Percentiles rank a stretch among this genome's conserved stretches.
Evolutionary conservation across 768 basidiomycete species (phyloP).

Genomic region (Termitomyces sp.): DNA sequence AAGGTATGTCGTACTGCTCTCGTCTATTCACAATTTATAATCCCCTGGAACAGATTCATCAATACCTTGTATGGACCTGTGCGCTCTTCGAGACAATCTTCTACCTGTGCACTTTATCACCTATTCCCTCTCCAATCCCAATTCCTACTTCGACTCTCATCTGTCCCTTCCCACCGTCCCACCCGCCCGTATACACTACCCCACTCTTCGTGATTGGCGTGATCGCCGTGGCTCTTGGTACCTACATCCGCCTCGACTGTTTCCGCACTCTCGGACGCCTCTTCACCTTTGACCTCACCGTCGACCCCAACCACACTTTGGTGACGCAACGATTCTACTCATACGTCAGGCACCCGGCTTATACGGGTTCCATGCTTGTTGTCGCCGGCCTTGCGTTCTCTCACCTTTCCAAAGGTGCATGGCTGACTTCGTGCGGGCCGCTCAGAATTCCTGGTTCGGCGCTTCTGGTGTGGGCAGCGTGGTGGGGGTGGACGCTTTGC

Average conservation of each 20-base stretch:
- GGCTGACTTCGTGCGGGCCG: constrained; percentile 35
- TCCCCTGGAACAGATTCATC: constrained; percentile 14
- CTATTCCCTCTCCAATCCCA: constrained; percentile 25
- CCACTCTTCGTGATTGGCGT: constrained; percentile 36
- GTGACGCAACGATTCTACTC: constrained; percentile 43
- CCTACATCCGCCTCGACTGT: constrained; percentile 42
- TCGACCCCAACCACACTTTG: constrained; percentile 41
- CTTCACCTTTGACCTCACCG: constrained; percentile 50
- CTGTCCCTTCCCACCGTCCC: constrained; percentile 23
- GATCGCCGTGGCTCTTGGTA: constrained; percentile 31
- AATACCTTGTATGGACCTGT: constrained; percentile 22
- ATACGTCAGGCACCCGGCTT: constrained; percentile 49
- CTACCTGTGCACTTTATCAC: constrained; percentile 17
- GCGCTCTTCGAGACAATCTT: constrained; percentile 20
- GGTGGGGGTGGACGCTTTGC: constrained; percentile 44
- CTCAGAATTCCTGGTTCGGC: constrained; percentile 24
- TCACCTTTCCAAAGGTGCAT: constrained; percentile 39
- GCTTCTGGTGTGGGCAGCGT: constrained; percentile 28
- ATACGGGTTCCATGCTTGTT: constrained; percentile 45
- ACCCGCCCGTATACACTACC: constrained; percentile 25
- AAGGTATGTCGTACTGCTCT: constrained; percentile 28
- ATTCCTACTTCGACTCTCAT: constrained; percentile 31
- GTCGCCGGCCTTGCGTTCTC: constrained; percentile 39
- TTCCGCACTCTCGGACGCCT: constrained; percentile 43
- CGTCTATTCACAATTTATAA: background rate